Evolutionary conservation across 1,139 yeast genomes (phyloP).

Genomic region (Casaregolazyma lundiana): DNA sequence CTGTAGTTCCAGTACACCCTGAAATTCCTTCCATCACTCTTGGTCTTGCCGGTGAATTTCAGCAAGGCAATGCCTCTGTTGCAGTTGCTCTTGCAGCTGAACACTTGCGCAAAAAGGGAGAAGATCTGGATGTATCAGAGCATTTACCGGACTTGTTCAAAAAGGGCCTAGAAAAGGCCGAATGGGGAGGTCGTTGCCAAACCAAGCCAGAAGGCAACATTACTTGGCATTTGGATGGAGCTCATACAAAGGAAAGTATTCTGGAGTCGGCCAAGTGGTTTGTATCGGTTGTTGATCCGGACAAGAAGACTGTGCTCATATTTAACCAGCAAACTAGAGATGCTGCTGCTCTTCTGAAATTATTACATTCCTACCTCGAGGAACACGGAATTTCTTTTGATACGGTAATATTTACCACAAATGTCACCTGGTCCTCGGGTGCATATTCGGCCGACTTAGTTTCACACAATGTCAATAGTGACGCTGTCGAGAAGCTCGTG

Average conservation of each 20-base stretch:
- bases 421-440: constrained; percentile 86
- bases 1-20: constrained; percentile 46
- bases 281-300: constrained; percentile 34
- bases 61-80: constrained; percentile 76
- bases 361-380: constrained; percentile 45
- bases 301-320: constrained; percentile 43
- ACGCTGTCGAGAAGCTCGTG: constrained; percentile 66
- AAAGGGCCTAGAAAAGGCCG: constrained; percentile 61
- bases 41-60: constrained; percentile 88
- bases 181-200: constrained; percentile 97
- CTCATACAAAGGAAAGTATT: constrained; percentile 88
- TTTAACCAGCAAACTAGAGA: constrained; percentile 96
- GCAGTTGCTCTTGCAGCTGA: constrained; percentile 71
- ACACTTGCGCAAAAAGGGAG: constrained; percentile 52
- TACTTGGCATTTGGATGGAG: constrained; percentile 89
- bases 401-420: constrained; percentile 81
- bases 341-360: constrained; percentile 58
- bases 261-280: constrained; percentile 81
- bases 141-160: constrained; percentile 54
- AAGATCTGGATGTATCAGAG: constrained; percentile 28
- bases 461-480: constrained; percentile 76
- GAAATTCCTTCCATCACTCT: constrained; percentile 42
- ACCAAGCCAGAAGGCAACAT: constrained; percentile 48
- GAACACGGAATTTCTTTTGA: constrained; percentile 45
- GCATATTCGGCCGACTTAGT: constrained; percentile 75